Conservation (phyloP, 148 eudicot genomes). For the Chenopodium album region DNA sequence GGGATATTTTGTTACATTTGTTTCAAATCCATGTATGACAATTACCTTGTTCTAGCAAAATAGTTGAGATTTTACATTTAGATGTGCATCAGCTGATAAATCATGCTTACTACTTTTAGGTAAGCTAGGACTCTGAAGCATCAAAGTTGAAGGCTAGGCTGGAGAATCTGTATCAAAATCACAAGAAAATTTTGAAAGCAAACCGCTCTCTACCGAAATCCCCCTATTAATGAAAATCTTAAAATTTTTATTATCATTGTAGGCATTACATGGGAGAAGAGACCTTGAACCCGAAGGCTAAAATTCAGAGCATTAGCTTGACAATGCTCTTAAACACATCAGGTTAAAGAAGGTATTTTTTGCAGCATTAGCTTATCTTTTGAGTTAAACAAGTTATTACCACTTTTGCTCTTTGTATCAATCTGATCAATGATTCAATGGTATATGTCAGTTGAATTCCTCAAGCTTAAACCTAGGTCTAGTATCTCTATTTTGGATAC, state of each 20-base stretch:
- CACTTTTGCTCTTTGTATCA: no score
- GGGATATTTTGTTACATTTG: no score
- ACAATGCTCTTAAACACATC: constrained; percentile 54
- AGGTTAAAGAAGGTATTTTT: constrained; percentile 51
- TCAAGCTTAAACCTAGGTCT: no score
- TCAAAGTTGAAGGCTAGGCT: constrained; percentile 74
- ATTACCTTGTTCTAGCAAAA: background rate
- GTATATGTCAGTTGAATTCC: no score
- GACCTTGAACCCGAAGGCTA: constrained; percentile 49
- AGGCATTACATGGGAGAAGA: constrained; percentile 74
- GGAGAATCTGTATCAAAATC: constrained; percentile 65
- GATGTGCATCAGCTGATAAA: background rate
- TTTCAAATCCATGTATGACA: constrained; percentile 32
- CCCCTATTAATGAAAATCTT: background rate
- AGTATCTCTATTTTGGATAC: no score
- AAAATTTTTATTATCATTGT: constrained; percentile 1
- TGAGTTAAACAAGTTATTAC: background rate
- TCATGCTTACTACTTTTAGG: constrained; percentile 33
- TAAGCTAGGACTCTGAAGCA: constrained; percentile 67
- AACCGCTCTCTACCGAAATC: background rate
- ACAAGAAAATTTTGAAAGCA: no score
- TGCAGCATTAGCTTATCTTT: background rate
- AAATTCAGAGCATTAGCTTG: constrained; percentile 64
- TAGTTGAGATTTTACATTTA: background rate
- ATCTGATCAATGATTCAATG: no score